Conservation (phyloP, 2,329 filamentous ascomycete species). For the Pseudocercospora pini-densiflorae region DNA sequence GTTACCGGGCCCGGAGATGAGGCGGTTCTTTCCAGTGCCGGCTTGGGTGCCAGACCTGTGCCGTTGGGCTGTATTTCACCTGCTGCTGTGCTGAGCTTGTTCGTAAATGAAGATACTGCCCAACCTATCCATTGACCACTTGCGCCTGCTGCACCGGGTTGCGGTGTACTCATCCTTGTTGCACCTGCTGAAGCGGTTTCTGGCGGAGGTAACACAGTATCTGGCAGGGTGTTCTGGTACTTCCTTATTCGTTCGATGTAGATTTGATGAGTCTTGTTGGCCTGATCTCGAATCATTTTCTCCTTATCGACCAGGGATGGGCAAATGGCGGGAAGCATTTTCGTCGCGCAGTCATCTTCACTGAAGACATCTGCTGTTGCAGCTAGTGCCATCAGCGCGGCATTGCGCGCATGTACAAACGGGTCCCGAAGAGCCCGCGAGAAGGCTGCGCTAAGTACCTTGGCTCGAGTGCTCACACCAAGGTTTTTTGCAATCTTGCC, state of each 20-base stretch:
- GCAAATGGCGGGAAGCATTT: conserved; percentile 82
- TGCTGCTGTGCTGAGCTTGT: conserved; percentile 81
- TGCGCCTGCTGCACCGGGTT: conserved; percentile 55
- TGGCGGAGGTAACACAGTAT: conserved; percentile 73
- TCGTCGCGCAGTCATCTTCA: conserved; percentile 85
- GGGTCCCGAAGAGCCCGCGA: conserved; percentile 87
- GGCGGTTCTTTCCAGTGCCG: conserved; percentile 40
- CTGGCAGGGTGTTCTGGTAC: conserved; percentile 75
- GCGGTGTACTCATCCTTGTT: conserved; percentile 78
- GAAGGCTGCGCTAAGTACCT: conserved; percentile 93
- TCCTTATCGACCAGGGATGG: conserved; percentile 91
- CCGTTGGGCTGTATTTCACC: conserved; percentile 77
- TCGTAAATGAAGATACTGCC: conserved; percentile 98
- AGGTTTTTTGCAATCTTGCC: conserved; percentile 95
- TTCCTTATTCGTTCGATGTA: conserved; percentile 86
- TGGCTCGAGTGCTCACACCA: conserved; percentile 73
- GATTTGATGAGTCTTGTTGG: conserved; percentile 83
- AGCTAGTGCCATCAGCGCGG: conserved; percentile 80
- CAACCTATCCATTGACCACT: conserved; percentile 82
- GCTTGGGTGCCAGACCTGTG: conserved; percentile 40
- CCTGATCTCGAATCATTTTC: conserved; percentile 89
- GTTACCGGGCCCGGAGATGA: conserved; percentile 50
- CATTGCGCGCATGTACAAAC: conserved; percentile 92
- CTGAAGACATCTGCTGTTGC: conserved; percentile 85
- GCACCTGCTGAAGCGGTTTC: conserved; percentile 52